Evolutionary conservation across 352 stramenopile genomes (phyloP).

Genomic region (Pythium oligandrum): DNA sequence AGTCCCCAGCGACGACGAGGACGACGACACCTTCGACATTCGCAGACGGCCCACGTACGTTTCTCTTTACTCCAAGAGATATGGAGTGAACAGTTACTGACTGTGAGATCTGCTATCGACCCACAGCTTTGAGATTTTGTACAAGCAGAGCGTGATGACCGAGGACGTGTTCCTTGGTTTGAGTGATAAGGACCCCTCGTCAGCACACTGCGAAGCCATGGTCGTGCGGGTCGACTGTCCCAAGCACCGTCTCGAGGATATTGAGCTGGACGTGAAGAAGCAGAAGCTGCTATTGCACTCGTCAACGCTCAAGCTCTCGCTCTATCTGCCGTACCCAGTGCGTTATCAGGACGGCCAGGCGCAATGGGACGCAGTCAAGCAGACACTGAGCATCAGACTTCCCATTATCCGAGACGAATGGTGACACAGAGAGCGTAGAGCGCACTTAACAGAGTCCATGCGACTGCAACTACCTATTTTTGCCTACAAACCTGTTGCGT

Average conservation of each 20-base stretch:
- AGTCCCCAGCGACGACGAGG: slow-evolving; percentile 70
- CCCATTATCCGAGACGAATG: slow-evolving; percentile 77
- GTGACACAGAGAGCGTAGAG: slow-evolving; percentile 14
- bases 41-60: slow-evolving; percentile 43
- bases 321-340: slow-evolving; percentile 74
- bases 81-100: background rate
- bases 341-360: slow-evolving; percentile 61
- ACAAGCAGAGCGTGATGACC: slow-evolving; percentile 85
- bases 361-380: slow-evolving; percentile 56
- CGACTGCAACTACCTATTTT: no score
- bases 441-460: no score
- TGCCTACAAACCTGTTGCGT: no score
- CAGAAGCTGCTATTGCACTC: slow-evolving; percentile 75
- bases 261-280: slow-evolving; percentile 77
- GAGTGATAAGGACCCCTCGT: slow-evolving; percentile 81
- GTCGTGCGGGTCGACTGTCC: slow-evolving; percentile 73
- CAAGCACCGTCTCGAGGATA: slow-evolving; percentile 52
- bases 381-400: slow-evolving; percentile 53
- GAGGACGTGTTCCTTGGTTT: slow-evolving; percentile 83
- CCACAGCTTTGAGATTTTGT: slow-evolving; percentile 76
- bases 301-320: slow-evolving; percentile 52
- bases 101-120: background rate
- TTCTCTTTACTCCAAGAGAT: background rate
- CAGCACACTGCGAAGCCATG: slow-evolving; percentile 73
- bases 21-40: slow-evolving; percentile 58